These are phyloP conservation scores for Bauhinia variegata DNA, from an alignment of 306 rosid genomes.

Conservation along the genomic window DNA sequence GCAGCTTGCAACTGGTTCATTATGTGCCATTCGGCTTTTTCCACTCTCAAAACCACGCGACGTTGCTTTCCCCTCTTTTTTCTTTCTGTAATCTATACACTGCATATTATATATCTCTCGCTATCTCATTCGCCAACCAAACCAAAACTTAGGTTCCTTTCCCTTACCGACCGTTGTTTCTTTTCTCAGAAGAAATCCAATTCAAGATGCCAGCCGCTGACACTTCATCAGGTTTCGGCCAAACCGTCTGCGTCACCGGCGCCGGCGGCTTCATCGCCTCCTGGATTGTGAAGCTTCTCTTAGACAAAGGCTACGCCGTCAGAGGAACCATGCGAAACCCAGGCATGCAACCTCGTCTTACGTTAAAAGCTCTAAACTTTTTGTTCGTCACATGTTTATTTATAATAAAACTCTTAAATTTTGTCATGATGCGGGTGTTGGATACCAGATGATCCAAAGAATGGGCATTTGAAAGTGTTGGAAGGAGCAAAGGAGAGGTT, in stretches of 20 bases:
- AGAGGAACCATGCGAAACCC: slow-evolving; percentile 88
- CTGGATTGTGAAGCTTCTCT: slow-evolving; percentile 79
- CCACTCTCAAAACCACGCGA: neutral
- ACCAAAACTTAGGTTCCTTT: no score
- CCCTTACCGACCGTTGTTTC: no score
- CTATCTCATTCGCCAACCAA: no score
- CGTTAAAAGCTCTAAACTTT: no score
- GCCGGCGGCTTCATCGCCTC: slow-evolving; percentile 98
- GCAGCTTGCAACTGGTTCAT: neutral
- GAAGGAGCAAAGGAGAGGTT: slow-evolving; percentile 82
- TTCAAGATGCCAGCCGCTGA: slow-evolving; percentile 54
- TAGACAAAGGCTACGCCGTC: slow-evolving; percentile 74
- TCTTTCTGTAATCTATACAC: no score
- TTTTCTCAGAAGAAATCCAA: no score
- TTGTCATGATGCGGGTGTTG: neutral
- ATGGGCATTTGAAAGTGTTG: slow-evolving; percentile 70
- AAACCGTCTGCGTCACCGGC: slow-evolving; percentile 87
- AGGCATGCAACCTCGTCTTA: slow-evolving; percentile 38
- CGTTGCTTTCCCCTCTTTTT: neutral
- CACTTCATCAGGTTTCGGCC: slow-evolving; percentile 35
- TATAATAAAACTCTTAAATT: neutral
- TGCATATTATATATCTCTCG: neutral
- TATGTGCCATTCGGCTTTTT: neutral
- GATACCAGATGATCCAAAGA: slow-evolving; percentile 68
- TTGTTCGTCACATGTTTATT: no score